Base-by-base conservation (phyloP, 352 stramenopile species). In the Nothophytophthora sp. region DNA sequence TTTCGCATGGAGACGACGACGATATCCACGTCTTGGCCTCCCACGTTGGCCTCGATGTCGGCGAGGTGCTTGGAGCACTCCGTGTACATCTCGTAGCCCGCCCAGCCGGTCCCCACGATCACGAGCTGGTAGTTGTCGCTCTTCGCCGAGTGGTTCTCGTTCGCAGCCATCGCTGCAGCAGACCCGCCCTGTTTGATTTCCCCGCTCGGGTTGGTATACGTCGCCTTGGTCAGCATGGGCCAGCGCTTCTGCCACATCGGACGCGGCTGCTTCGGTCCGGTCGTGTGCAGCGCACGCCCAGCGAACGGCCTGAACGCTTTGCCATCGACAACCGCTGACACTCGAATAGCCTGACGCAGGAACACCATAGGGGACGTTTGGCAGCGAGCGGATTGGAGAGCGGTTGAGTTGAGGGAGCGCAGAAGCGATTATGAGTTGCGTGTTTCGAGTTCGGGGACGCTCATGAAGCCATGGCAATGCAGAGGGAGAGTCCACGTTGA, bases 1-100 rank as follows among this genome's bases (percentile, higher is more conserved):
- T 90, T 90, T 50, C 80, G 76, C 54, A 84, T 83, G 18, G 80
- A 90, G 44, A 90, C 65, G 33, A 88, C 74, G 37, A 88, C 80
- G 24, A 90, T 74, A 41, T 90, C 80, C 7, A 90, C 70, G 27
- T 69, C 60, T 34, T 44, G 48, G 28, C 67, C 73, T 8, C 73
- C 76, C 4, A 90, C 62, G 8, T 63, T 57, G 24, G 54, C 47
- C 47, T 88, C 76, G 27, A 90, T 88, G 23, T 88, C 80, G 3
- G 49, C 37, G 49, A 79, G 73, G 49, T 87, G 50, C 51, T 87
- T 86, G 65, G 81, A 82, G 70, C 76, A 86, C 44, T 88, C 63
- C 3, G 60, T 75, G 50, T 85, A 79, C 51, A 90, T 70, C 50
- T 86, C 59, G 55, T 90, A 90, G 16, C 80, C 76, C 6, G 80